phyloP scores from a whole-genome alignment of 768 basidiomycete species.

The Kockovaella imperatae region DNA sequence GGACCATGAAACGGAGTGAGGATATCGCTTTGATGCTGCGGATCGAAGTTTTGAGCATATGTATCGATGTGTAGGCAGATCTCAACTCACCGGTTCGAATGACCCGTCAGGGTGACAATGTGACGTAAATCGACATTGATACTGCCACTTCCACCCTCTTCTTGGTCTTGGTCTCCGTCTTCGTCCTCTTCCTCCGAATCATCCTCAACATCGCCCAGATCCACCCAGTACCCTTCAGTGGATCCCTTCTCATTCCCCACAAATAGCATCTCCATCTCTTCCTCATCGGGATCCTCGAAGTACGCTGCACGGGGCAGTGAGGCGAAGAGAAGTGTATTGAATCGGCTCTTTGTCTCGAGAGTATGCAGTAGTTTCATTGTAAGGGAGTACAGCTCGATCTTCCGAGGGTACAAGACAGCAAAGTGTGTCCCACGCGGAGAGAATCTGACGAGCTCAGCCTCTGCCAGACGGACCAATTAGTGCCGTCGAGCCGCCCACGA shows the following conservation, averaged over 20 bases:
- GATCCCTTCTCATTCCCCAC: slow-evolving; percentile 87
- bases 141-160: slow-evolving; percentile 17
- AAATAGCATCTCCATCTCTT: slow-evolving; percentile 52
- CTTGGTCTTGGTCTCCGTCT: slow-evolving; percentile 19
- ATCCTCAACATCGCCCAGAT: slow-evolving; percentile 42
- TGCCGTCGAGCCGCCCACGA: not conserved
- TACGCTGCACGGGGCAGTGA: slow-evolving; percentile 47
- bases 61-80: not conserved
- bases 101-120: slow-evolving; percentile 63
- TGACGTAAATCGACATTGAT: slow-evolving; percentile 15
- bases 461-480: slow-evolving; percentile 46
- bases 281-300: slow-evolving; percentile 52
- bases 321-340: slow-evolving; percentile 77
- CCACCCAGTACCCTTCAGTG: slow-evolving; percentile 59
- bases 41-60: slow-evolving; percentile 5
- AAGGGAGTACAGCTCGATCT: slow-evolving; percentile 74
- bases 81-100: slow-evolving; percentile 69
- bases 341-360: slow-evolving; percentile 67
- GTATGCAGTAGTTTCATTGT: slow-evolving; percentile 69
- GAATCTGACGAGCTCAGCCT: slow-evolving; percentile 90
- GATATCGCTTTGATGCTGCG: slow-evolving; percentile 40
- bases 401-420: slow-evolving; percentile 65
- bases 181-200: slow-evolving; percentile 25
- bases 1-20: slow-evolving; percentile 11
- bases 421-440: slow-evolving; percentile 69